A percentile compares a stretch with the other conserved stretches of the same genome.
Conservation (phyloP, 2,329 filamentous ascomycete genomes). For the Epichloe sibirici region DNA sequence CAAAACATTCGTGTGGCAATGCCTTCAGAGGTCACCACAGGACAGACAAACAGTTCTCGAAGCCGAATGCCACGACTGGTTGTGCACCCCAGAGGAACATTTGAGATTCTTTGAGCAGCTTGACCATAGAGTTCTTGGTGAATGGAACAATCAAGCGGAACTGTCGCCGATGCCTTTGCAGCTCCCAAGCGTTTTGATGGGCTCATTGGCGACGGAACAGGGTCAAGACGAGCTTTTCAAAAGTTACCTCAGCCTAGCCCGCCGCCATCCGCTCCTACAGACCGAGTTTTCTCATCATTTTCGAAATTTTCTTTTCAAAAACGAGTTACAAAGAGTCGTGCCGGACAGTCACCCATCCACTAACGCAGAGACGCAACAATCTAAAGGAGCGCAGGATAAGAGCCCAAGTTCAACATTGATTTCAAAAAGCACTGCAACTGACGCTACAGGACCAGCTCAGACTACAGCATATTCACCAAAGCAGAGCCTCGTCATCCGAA, state of each 20-base stretch:
- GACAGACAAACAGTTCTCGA: slow-evolving; percentile 17
- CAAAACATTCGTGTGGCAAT: slow-evolving; percentile 18
- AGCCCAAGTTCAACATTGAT: neutral
- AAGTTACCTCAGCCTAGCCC: neutral
- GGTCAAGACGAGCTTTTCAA: neutral
- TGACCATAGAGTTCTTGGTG: slow-evolving; percentile 16
- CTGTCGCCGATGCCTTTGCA: slow-evolving; percentile 23
- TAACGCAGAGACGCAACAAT: neutral
- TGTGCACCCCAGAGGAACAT: slow-evolving; percentile 20
- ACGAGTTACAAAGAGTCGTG: neutral
- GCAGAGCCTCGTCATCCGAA: neutral
- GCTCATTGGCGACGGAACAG: neutral
- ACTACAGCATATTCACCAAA: neutral
- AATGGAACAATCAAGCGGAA: slow-evolving; percentile 15
- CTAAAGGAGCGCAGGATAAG: neutral
- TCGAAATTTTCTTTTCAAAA: neutral
- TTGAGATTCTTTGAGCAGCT: slow-evolving; percentile 19
- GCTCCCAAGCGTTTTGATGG: slow-evolving; percentile 15
- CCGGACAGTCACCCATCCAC: neutral
- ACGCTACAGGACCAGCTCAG: neutral
- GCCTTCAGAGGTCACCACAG: slow-evolving; percentile 17
- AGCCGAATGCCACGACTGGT: slow-evolving; percentile 22
- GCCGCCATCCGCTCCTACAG: slow-evolving; percentile 1
- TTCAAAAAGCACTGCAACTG: neutral
- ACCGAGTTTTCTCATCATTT: slow-evolving; percentile 2